phyloP scores from a whole-genome alignment of 495 filamentous ascomycete species.

The Thermothielavioides terrestris region DNA sequence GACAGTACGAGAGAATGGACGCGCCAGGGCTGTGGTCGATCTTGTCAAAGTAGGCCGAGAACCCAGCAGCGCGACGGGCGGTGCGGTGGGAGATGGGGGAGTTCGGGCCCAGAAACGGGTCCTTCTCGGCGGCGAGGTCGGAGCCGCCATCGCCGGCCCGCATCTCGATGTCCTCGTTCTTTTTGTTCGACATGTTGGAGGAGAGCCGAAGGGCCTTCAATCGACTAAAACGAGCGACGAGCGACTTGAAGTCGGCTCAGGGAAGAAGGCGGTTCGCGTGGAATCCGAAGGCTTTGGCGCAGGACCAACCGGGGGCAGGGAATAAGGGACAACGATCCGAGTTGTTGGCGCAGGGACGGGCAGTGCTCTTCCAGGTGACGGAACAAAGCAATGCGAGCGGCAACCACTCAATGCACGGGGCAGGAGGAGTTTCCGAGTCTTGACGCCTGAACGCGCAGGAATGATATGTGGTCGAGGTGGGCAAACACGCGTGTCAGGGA shows the following conservation, averaged over 20 bases:
- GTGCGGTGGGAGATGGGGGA: constrained; percentile 35
- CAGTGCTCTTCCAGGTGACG: constrained; percentile 3
- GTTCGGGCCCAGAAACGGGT: constrained; percentile 40
- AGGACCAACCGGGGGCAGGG: too few species aligned
- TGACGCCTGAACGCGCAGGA: neutral
- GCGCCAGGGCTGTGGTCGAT: constrained; percentile 64
- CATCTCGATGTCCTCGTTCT: constrained; percentile 69
- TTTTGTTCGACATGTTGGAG: constrained; percentile 58
- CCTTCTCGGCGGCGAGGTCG: constrained; percentile 48
- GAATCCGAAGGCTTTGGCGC: neutral
- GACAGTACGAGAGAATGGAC: constrained; percentile 85
- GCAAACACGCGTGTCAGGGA: constrained; percentile 22
- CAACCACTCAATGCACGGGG: neutral
- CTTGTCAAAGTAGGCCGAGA: constrained; percentile 34
- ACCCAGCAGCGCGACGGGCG: constrained; percentile 31
- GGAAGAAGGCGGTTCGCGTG: neutral
- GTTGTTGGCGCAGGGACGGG: constrained; percentile 5
- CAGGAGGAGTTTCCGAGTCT: neutral
- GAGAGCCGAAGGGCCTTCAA: neutral
- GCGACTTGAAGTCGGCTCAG: neutral
- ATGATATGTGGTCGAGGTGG: neutral
- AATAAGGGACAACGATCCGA: neutral
- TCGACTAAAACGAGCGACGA: constrained; percentile 22
- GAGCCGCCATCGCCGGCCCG: constrained; percentile 44
- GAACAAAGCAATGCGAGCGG: neutral